Evolutionary conservation across 257 asterid species (phyloP).

Genomic region (Parsonsia alboflavescens): DNA sequence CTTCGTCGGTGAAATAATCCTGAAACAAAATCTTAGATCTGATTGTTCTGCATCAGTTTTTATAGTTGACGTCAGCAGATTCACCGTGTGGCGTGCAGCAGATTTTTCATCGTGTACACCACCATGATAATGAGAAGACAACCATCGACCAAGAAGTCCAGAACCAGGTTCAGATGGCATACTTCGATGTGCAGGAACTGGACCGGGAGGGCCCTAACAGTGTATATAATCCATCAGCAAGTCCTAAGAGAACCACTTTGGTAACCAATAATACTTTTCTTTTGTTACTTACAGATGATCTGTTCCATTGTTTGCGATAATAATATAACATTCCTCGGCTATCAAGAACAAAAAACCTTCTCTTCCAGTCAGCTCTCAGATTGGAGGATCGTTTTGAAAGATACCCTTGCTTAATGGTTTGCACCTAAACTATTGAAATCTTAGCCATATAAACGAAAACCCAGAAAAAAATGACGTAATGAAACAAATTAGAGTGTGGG

Average conservation of each 20-base stretch:
- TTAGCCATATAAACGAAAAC: constrained; percentile 32
- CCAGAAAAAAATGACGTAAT: constrained; percentile 9
- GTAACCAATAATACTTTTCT: constrained; percentile 63
- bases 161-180: constrained; percentile 89
- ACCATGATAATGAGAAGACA: constrained; percentile 90
- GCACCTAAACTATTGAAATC: constrained; percentile 82
- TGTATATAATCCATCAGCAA: neutral
- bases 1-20: constrained; percentile 97
- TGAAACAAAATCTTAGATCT: constrained; percentile 94
- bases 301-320: constrained; percentile 91
- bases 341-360: constrained; percentile 98
- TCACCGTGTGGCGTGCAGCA: constrained; percentile 97
- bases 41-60: constrained; percentile 99
- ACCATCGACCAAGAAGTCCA: constrained; percentile 96
- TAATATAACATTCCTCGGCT: constrained; percentile 99
- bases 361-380: constrained; percentile 98
- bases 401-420: constrained; percentile 98
- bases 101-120: constrained; percentile 97
- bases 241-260: constrained; percentile 32
- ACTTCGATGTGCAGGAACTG: constrained; percentile 79
- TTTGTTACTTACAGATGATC: constrained; percentile 88
- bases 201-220: constrained; percentile 72
- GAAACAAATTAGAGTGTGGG: constrained; percentile 10
- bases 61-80: constrained; percentile 92
- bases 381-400: constrained; percentile 95